Base-by-base conservation (phyloP, 2,329 filamentous ascomycete species). In the Diaporthe vexans region DNA sequence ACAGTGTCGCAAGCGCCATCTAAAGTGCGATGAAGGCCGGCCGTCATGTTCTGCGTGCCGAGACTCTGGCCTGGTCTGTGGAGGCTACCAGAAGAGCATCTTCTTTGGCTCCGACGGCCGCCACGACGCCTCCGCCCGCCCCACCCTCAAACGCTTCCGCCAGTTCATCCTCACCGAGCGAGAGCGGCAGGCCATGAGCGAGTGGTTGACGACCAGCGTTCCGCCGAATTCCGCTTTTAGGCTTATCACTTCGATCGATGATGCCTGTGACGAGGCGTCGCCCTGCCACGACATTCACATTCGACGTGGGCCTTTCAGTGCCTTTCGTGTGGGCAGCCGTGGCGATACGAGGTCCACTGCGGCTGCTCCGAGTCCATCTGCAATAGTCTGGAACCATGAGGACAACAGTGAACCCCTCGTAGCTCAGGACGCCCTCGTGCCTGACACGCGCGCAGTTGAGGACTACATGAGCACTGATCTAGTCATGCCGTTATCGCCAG, bases 101-200 rank as follows among this genome's bases (percentile, higher is more conserved):
- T 82, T 83, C 77, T 85, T 85, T 72, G 78, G 81, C 58, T 78
- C 78, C 17, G 78, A 80, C 11, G 77, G 77, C 35, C 51, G 35
- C 54, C 33, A 43, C 8, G 40, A 29, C 26, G 40, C 24, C 21
- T 17, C 33, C 33, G 57, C 35, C 9, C 11, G 35, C 8, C 54
- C 54, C 11, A 19, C 19, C 68, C 73, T 79, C 40, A 37, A 37
- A 37, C 81, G 83, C 26, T 84, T 82, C 72, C 82, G 83, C 19
- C 80, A 83, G 24, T 82, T 81, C 0, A 73, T 85, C 40, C 80
- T 84, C 56, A 84, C 82, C 0, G 81, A 83, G 46, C 72, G 77
- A 46, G 81, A 84, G 76, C 81, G 83, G 9, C 71, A 80, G 69
- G 74, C 73, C n/a, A 84, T 85, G 83, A 84, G 81, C 73, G 75